A percentile compares a stretch with the other conserved stretches of the same genome.
phyloP scores from a whole-genome alignment of 768 basidiomycete genomes.

The Panaeolus cyanescens region DNA sequence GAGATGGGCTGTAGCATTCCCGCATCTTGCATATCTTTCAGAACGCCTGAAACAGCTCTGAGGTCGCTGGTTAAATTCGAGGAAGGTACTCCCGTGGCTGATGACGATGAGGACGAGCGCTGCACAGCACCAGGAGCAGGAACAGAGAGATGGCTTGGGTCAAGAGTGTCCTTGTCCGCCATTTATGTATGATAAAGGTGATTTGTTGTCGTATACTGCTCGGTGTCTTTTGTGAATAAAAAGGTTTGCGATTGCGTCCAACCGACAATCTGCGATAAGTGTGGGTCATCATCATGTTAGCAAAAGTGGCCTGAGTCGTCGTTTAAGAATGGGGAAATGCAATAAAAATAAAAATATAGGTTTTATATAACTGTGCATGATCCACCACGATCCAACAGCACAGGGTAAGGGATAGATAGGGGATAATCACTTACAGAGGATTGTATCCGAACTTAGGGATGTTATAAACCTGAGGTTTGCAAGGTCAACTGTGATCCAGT shows the following conservation, averaged over 20 bases:
- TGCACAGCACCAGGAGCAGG: neutral
- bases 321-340: neutral
- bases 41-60: slow-evolving; percentile 49
- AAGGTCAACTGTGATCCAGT: neutral
- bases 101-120: neutral
- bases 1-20: slow-evolving; percentile 29
- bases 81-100: neutral
- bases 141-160: neutral
- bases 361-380: neutral
- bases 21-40: slow-evolving; percentile 48
- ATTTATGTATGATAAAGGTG: neutral
- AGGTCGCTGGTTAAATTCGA: slow-evolving; percentile 28
- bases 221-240: neutral
- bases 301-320: neutral
- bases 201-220: neutral
- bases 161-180: neutral
- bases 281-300: neutral
- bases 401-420: neutral
- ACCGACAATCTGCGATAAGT: neutral
- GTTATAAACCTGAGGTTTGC: neutral
- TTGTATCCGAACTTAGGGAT: neutral
- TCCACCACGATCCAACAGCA: neutral
- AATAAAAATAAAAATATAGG: neutral
- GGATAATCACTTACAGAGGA: neutral
- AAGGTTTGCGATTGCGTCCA: neutral